Conservation (phyloP, 2,329 filamentous ascomycete genomes). For the Talaromyces marneffei region DNA sequence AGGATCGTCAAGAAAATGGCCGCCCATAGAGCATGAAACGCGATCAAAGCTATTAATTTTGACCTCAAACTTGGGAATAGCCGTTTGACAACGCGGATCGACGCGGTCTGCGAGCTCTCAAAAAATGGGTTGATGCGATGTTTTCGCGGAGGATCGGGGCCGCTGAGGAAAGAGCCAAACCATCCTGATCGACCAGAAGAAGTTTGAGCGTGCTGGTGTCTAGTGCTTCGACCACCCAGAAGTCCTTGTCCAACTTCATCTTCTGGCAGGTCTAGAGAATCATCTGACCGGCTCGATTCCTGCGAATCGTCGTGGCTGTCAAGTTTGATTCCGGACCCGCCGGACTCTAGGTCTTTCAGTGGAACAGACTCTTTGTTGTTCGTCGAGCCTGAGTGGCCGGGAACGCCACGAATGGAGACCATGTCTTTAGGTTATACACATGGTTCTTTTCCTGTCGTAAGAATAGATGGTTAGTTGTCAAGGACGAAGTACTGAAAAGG, state of each 20-base stretch:
- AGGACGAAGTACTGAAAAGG: not conserved
- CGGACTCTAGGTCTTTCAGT: conserved; percentile 14
- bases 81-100: conserved; percentile 27
- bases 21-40: conserved; percentile 27
- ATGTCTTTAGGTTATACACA: not conserved
- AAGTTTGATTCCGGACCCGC: conserved; percentile 4
- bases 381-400: not conserved
- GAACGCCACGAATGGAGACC: not conserved
- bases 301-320: conserved; percentile 1
- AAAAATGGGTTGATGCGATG: conserved; percentile 33
- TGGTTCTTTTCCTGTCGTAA: not conserved
- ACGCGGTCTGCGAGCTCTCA: conserved; percentile 28
- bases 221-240: conserved; percentile 4
- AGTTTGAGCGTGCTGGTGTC: not conserved
- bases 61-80: conserved; percentile 22
- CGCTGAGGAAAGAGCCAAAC: conserved; percentile 23
- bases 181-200: not conserved
- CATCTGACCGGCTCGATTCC: not conserved
- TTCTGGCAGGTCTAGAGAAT: conserved; percentile 12
- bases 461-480: not conserved
- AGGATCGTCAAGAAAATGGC: conserved; percentile 29
- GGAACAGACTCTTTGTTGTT: not conserved
- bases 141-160: conserved; percentile 27
- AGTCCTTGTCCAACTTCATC: conserved; percentile 6
- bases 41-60: conserved; percentile 25